A percentile compares a stretch with the other conserved stretches of the same genome.
These are phyloP conservation scores for Fomes fomentarius DNA, from an alignment of 1,284 basidiomycete species.

Conservation along the genomic window DNA sequence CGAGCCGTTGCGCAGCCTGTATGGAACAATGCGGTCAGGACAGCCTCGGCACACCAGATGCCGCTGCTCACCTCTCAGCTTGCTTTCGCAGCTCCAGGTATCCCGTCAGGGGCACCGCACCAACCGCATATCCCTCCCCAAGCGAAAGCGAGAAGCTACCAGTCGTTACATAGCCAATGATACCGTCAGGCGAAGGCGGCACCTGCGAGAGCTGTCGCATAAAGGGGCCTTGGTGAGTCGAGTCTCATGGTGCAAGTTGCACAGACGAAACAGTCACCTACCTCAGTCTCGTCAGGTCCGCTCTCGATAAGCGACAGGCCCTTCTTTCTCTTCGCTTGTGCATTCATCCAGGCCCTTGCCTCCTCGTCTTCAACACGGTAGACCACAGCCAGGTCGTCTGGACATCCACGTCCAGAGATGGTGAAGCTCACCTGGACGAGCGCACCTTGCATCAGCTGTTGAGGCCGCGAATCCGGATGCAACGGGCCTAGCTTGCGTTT, in stretches of 20 bases:
- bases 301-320: conserved; percentile 19
- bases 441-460: conserved; percentile 56
- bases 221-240: too few relatives aligned
- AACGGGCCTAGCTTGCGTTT: conserved; percentile 54
- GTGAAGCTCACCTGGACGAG: conserved; percentile 66
- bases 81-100: conserved; percentile 59
- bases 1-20: conserved; percentile 28
- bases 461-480: conserved; percentile 34
- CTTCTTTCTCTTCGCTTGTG: conserved; percentile 33
- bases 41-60: not conserved
- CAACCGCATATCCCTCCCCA: conserved; percentile 77
- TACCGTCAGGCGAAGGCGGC: conserved; percentile 41
- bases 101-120: conserved; percentile 60
- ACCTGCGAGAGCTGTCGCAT: conserved; percentile 48
- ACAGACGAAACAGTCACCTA: conserved; percentile 36
- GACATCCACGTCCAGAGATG: conserved; percentile 69
- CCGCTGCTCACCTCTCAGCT: conserved; percentile 45
- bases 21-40: not conserved
- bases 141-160: conserved; percentile 80
- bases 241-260: too few relatives aligned
- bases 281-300: conserved; percentile 44
- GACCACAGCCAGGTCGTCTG: conserved; percentile 73
- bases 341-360: conserved; percentile 45
- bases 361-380: conserved; percentile 62
- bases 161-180: conserved; percentile 82